phyloP scores from a whole-genome alignment of 805 yeast genomes.

The Candida pseudoglaebosa region DNA sequence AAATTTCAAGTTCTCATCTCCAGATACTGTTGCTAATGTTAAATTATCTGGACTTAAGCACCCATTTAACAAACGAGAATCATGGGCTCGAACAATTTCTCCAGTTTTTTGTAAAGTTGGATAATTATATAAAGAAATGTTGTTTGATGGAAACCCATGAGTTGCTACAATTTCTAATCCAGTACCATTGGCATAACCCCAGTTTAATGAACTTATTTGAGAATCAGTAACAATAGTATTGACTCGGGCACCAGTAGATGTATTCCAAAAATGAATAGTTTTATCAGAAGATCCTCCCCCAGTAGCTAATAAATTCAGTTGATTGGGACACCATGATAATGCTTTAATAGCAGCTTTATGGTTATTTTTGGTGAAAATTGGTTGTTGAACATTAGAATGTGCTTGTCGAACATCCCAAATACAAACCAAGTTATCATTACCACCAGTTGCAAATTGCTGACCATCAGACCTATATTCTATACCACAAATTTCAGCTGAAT shows the following conservation, averaged over 20 bases:
- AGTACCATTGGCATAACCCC: slow-evolving; percentile 79
- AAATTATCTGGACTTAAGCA: slow-evolving; percentile 87
- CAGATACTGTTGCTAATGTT: slow-evolving; percentile 90
- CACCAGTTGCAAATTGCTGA: slow-evolving; percentile 82
- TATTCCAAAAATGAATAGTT: slow-evolving; percentile 91
- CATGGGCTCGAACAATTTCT: slow-evolving; percentile 83
- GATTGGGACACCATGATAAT: slow-evolving; percentile 90
- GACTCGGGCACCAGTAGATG: slow-evolving; percentile 81
- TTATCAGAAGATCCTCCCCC: slow-evolving; percentile 96
- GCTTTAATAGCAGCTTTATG: slow-evolving; percentile 97
- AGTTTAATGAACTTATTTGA: slow-evolving; percentile 87
- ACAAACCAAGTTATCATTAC: slow-evolving; percentile 89
- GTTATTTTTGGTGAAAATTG: slow-evolving; percentile 69
- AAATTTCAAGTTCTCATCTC: slow-evolving; percentile 93
- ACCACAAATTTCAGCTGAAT: slow-evolving; percentile 90
- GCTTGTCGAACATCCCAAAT: slow-evolving; percentile 80
- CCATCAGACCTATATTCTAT: slow-evolving; percentile 84
- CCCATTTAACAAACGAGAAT: slow-evolving; percentile 77
- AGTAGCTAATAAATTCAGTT: slow-evolving; percentile 77
- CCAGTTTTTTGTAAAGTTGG: slow-evolving; percentile 86
- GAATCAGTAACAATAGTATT: slow-evolving; percentile 88
- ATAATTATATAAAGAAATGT: slow-evolving; percentile 77
- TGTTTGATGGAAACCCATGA: slow-evolving; percentile 89
- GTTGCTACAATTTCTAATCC: slow-evolving; percentile 86
- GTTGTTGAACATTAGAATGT: slow-evolving; percentile 35